These are phyloP conservation scores for Torulaspora gathmanii DNA, from an alignment of 805 yeast species.

Conservation along the genomic window DNA sequence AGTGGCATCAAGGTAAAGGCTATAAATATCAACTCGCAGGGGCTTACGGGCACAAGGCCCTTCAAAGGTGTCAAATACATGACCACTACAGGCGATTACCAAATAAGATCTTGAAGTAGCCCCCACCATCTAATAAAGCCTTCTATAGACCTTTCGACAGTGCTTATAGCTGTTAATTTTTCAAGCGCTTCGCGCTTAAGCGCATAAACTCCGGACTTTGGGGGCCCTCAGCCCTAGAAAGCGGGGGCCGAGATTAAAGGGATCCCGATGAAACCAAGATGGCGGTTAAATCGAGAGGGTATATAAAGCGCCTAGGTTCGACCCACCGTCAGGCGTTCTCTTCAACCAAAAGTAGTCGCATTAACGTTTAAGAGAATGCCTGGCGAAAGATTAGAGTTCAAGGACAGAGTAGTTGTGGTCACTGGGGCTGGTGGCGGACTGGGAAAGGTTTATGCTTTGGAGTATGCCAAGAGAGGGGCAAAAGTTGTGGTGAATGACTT, in stretches of 20 bases:
- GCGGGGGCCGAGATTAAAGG: conserved; percentile 4
- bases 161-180: neutral
- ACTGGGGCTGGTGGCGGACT: conserved; percentile 99
- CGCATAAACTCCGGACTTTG: conserved; percentile 5
- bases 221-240: conserved; percentile 1
- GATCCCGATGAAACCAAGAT: conserved; percentile 1
- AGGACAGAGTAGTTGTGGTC: conserved; percentile 83
- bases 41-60: conserved; percentile 53
- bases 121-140: neutral
- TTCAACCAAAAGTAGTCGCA: too few species aligned
- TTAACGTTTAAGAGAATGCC: conserved; percentile 2
- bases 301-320: neutral
- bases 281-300: conserved; percentile 10
- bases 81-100: conserved; percentile 50
- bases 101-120: conserved; percentile 8
- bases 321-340: too few species aligned
- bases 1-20: conserved; percentile 70
- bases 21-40: conserved; percentile 46
- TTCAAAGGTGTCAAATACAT: conserved; percentile 88
- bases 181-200: conserved; percentile 2
- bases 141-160: neutral
- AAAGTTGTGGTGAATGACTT: conserved; percentile 92
- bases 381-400: conserved; percentile 43
- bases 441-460: conserved; percentile 82
- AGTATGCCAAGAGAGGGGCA: conserved; percentile 87